Evolutionary conservation across 1,139 yeast species (phyloP).

Genomic region (Sugiyamaella pinicola): DNA sequence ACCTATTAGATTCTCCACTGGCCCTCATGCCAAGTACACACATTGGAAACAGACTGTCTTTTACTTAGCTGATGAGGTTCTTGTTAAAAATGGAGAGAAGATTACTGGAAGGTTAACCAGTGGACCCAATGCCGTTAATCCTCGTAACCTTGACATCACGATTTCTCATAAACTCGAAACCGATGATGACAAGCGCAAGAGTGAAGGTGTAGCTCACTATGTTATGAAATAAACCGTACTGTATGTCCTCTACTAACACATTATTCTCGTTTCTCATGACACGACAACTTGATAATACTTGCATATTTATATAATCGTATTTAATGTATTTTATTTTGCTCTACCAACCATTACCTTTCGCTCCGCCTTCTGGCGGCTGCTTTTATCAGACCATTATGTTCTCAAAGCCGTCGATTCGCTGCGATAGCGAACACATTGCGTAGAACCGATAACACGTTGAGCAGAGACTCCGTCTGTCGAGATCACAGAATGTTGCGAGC

Average conservation of each 20-base stretch:
- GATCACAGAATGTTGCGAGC: too few species aligned
- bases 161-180: slow-evolving; percentile 57
- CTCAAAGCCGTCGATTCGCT: too few species aligned
- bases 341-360: not conserved
- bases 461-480: too few species aligned
- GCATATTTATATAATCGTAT: slow-evolving; percentile 15
- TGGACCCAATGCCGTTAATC: slow-evolving; percentile 74
- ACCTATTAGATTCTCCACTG: slow-evolving; percentile 48
- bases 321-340: slow-evolving; percentile 15
- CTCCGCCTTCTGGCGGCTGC: too few species aligned
- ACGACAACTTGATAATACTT: slow-evolving; percentile 4
- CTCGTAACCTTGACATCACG: slow-evolving; percentile 60
- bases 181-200: slow-evolving; percentile 42
- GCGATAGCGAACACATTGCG: too few species aligned
- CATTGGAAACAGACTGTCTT: slow-evolving; percentile 97
- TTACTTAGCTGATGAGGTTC: slow-evolving; percentile 81
- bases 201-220: slow-evolving; percentile 24
- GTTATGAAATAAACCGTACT: slow-evolving; percentile 18
- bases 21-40: slow-evolving; percentile 50
- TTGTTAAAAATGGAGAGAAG: slow-evolving; percentile 73
- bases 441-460: too few species aligned
- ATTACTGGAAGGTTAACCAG: slow-evolving; percentile 73
- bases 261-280: not conserved
- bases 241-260: not conserved
- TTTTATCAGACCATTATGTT: too few species aligned